A percentile compares a stretch with the other conserved stretches of the same genome.
Evolutionary conservation across 257 asterid genomes (phyloP).

Genomic region (Nicotiana undulata): DNA sequence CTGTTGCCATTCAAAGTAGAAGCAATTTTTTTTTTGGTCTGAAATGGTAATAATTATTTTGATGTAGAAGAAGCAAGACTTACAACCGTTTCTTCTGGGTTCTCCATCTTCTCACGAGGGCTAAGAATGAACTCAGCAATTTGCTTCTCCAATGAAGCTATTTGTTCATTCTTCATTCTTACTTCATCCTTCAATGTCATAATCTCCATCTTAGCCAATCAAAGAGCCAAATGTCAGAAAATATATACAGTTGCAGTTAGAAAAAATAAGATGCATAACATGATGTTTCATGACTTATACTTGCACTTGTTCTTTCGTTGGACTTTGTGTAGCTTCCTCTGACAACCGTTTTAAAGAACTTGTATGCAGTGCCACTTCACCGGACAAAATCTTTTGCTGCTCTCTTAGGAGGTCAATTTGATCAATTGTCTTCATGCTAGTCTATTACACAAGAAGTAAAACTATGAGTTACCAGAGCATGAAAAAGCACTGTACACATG

Average conservation of each 20-base stretch:
- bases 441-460: constrained; percentile 35
- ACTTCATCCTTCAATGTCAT: constrained; percentile 70
- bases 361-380: constrained; percentile 80
- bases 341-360: constrained; percentile 83
- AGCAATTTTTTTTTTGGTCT: not conserved
- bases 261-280: not conserved
- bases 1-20: not conserved
- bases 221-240: constrained; percentile 4
- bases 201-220: constrained; percentile 53
- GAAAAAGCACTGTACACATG: not conserved
- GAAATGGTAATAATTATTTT: not conserved
- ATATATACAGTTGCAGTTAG: constrained; percentile 5
- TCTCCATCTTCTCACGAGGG: constrained; percentile 42
- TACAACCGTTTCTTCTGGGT: constrained; percentile 66
- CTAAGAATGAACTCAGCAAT: constrained; percentile 49
- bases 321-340: constrained; percentile 56
- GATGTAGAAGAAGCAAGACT: constrained; percentile 9
- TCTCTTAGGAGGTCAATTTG: constrained; percentile 87
- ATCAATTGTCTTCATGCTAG: constrained; percentile 61
- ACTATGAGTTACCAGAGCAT: constrained; percentile 3
- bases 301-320: constrained; percentile 53
- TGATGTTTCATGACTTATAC: constrained; percentile 32
- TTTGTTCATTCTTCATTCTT: constrained; percentile 58
- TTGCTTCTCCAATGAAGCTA: constrained; percentile 68
- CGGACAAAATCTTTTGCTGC: constrained; percentile 85